These are phyloP conservation scores for Parachaetomium inaequale DNA, from an alignment of 495 filamentous ascomycete species.

Conservation along the genomic window DNA sequence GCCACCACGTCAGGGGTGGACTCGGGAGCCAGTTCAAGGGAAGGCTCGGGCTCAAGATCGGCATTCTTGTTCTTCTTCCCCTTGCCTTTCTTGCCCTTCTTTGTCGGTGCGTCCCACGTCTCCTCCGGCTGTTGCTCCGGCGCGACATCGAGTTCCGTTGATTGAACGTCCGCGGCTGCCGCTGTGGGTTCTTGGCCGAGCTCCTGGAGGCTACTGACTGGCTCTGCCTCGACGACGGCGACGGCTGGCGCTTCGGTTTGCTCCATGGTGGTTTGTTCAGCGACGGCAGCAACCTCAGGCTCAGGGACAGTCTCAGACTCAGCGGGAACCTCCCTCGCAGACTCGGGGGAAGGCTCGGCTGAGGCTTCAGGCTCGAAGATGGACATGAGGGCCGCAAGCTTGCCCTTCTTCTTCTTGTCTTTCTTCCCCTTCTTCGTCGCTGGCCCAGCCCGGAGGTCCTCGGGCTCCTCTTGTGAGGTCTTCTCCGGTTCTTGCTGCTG, in stretches of 20 bases:
- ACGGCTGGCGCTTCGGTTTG: background rate
- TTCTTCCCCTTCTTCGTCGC: too few species aligned
- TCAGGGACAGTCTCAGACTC: too few species aligned
- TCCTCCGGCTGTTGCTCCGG: conserved; percentile 10
- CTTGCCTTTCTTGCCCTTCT: conserved; percentile 36
- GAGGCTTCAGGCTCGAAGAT: background rate
- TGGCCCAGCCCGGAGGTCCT: too few species aligned
- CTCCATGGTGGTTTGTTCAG: too few species aligned
- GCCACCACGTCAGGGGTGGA: background rate
- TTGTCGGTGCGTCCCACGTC: conserved; percentile 12
- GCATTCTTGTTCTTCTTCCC: conserved; percentile 26
- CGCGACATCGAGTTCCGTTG: background rate
- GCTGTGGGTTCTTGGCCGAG: background rate
- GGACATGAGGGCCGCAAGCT: too few species aligned
- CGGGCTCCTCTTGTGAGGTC: too few species aligned
- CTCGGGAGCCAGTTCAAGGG: too few species aligned
- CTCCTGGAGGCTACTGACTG: background rate
- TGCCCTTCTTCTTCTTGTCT: too few species aligned
- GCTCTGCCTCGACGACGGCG: background rate
- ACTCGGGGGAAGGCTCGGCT: background rate
- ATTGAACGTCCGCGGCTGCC: background rate
- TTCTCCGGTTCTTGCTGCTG: too few species aligned
- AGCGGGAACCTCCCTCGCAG: background rate
- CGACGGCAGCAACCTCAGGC: too few species aligned
- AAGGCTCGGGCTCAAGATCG: background rate